Conservation (phyloP, 208 protist genomes). For the Lotmaria passim region DNA sequence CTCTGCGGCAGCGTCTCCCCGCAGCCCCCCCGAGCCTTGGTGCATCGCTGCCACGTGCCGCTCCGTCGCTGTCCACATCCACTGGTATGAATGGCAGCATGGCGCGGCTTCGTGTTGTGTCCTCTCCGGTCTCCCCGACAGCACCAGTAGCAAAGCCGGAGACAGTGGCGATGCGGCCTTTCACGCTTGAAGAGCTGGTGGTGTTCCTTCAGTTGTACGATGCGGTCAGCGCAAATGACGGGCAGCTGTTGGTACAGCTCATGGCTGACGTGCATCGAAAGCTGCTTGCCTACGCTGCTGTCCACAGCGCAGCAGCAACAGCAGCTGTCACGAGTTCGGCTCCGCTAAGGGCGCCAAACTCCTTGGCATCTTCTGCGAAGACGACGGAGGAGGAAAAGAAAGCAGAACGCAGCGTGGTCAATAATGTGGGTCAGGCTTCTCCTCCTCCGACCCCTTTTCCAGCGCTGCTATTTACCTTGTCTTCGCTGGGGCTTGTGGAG, state of each 20-base stretch:
- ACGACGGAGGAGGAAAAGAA: not conserved
- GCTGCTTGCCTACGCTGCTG: constrained; percentile 29
- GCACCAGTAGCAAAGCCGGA: not conserved
- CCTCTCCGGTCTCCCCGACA: no score
- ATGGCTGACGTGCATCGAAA: constrained; percentile 58
- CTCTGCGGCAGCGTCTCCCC: constrained; percentile 32
- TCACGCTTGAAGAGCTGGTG: constrained; percentile 52
- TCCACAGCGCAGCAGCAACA: not conserved
- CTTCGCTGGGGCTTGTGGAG: constrained; percentile 58
- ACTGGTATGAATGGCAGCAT: no score
- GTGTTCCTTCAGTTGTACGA: constrained; percentile 67
- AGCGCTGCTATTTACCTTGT: constrained; percentile 57
- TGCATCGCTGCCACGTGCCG: not conserved
- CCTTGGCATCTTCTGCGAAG: not conserved
- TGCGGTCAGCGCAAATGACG: constrained; percentile 59
- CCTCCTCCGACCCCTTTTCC: constrained; percentile 32
- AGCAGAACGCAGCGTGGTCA: no score
- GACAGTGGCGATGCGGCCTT: not conserved
- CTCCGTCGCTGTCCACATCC: not conserved
- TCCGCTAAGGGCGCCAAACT: no score
- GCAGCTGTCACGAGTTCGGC: not conserved
- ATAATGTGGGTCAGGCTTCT: no score
- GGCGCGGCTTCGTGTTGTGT: not conserved
- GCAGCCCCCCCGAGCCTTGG: constrained; percentile 6
- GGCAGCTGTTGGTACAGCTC: constrained; percentile 59